Base-by-base conservation (phyloP, 75 land plant genomes). In the Cryptomeria japonica region DNA sequence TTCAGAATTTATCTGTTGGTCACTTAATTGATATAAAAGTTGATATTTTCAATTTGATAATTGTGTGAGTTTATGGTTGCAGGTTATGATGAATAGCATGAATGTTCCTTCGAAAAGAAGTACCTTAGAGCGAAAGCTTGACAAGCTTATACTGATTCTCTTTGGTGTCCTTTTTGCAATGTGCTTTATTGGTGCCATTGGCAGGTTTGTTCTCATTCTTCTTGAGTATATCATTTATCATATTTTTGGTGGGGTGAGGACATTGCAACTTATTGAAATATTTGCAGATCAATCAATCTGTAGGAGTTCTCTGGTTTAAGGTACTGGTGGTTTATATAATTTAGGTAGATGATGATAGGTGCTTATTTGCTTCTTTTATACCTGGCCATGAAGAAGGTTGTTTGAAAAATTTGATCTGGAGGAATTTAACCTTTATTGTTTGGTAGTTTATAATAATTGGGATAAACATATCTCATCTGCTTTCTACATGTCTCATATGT, bases 71-170 rank as follows among this genome's bases (percentile, higher is more conserved):
- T 73, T 85, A 14, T 42, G 83, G 75, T 34, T 94, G 88, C 92
- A 98, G 99, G 99, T 98, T 86, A 98, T 98, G 99, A 98, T 98
- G 99, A 98, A 98, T 91, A 85, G 99, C 28, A 98, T 98, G 99
- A 98, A 93, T 90, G 97, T 98, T 53, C 99, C 99, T 89, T 98
- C 99, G 8, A 98, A 98, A 88, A 91, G 99, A 84, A 98, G 99
- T 85, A 98, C 99, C 1, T 88, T 98, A 80, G 99, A 98, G 87
- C 92, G 94, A 91, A 96, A 94, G 87, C 97, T 98, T 78, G 99
- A 98, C 90, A 97, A 96, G 90, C 96, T 98, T 41, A 98, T 98
- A 80, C 92, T 98, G 55, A 86, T 93, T 58, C 95, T 98, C 16
- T 98, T 98, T 90, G 88, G 87, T 87, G 87, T 85, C 85, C 93